These are phyloP conservation scores for Penicillium sp. DNA, from an alignment of 2,329 filamentous ascomycete genomes.

Conservation along the genomic window DNA sequence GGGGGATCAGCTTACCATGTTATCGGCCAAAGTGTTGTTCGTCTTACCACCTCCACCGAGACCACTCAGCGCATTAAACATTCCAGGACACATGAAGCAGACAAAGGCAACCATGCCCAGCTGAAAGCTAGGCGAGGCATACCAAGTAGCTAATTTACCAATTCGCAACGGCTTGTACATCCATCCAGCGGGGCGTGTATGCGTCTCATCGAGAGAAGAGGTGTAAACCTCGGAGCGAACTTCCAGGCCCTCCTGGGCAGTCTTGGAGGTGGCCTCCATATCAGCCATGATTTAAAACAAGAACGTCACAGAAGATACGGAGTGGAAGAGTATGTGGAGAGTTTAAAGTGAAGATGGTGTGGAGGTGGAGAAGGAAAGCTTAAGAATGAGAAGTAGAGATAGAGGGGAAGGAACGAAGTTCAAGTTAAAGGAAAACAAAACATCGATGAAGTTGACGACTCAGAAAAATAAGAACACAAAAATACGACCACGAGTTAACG, in stretches of 20 bases:
- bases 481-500: constrained; percentile 23
- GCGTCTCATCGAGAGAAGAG: not conserved
- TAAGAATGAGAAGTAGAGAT: not conserved
- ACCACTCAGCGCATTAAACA: constrained; percentile 64
- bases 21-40: constrained; percentile 53
- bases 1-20: constrained; percentile 37
- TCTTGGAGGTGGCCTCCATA: constrained; percentile 4
- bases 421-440: not conserved
- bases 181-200: constrained; percentile 23
- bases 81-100: constrained; percentile 67
- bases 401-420: not conserved
- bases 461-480: not conserved
- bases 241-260: constrained; percentile 9
- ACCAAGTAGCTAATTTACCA: constrained; percentile 58
- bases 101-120: constrained; percentile 65
- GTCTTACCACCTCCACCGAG: constrained; percentile 61
- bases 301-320: not conserved
- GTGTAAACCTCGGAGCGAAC: not conserved
- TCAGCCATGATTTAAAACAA: constrained; percentile 9
- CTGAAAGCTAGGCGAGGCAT: constrained; percentile 69
- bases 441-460: not conserved
- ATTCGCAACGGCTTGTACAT: constrained; percentile 62
- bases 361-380: not conserved
- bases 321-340: not conserved
- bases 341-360: not conserved